phyloP scores from a whole-genome alignment of 768 basidiomycete species.

The Collybiopsis luxurians region DNA sequence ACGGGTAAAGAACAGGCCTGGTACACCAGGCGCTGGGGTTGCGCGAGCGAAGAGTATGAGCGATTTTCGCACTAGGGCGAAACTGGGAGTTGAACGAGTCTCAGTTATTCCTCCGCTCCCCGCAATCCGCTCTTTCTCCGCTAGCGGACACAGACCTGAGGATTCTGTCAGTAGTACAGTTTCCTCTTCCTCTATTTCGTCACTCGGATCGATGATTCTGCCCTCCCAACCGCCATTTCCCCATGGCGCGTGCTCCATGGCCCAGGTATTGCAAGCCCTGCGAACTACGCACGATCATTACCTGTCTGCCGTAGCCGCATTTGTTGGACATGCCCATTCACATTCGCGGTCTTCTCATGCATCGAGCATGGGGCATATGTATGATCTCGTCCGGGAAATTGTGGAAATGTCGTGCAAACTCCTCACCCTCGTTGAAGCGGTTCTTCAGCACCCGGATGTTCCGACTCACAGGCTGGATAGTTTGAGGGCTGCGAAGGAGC shows the following conservation, averaged over 20 bases:
- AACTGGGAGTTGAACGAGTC: slow-evolving; percentile 28
- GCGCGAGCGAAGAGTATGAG: slow-evolving; percentile 52
- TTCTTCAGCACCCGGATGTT: slow-evolving; percentile 74
- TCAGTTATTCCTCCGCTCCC: slow-evolving; percentile 34
- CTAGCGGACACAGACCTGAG: slow-evolving; percentile 40
- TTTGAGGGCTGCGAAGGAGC: slow-evolving; percentile 72
- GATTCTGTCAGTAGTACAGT: slow-evolving; percentile 69
- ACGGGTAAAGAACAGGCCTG: slow-evolving; percentile 21
- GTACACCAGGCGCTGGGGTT: slow-evolving; percentile 26
- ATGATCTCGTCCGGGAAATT: slow-evolving; percentile 92
- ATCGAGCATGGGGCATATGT: slow-evolving; percentile 89
- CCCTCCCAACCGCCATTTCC: slow-evolving; percentile 60
- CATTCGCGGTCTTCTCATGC: slow-evolving; percentile 90
- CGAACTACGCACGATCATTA: slow-evolving; percentile 87
- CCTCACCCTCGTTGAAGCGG: slow-evolving; percentile 87
- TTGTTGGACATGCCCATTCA: slow-evolving; percentile 95
- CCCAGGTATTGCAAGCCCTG: slow-evolving; percentile 72
- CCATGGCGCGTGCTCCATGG: slow-evolving; percentile 64
- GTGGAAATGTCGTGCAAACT: slow-evolving; percentile 92
- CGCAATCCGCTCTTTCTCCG: slow-evolving; percentile 18
- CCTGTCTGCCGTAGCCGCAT: slow-evolving; percentile 92
- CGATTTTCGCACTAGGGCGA: slow-evolving; percentile 38
- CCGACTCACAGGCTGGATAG: slow-evolving; percentile 58
- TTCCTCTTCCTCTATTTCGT: slow-evolving; percentile 69
- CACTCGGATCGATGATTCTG: slow-evolving; percentile 48